A percentile compares a stretch with the other conserved stretches of the same genome.
Evolutionary conservation across 768 basidiomycete species (phyloP).

Genomic region (Phallus indusiatus): DNA sequence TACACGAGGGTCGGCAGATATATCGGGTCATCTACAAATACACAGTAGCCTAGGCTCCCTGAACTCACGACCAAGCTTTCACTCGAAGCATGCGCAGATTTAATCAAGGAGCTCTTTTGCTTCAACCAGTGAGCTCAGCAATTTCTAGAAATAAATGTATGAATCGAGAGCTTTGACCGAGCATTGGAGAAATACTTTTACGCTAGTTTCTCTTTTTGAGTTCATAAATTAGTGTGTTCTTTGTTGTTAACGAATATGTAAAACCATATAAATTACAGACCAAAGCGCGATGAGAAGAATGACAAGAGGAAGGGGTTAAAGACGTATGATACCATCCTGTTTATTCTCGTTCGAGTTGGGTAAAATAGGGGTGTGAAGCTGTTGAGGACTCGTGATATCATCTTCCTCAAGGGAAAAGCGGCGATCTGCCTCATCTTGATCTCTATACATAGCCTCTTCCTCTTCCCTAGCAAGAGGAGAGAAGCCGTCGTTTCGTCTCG

Average conservation of each 20-base stretch:
- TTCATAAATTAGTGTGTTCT: too few relatives aligned
- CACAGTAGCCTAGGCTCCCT: too few relatives aligned
- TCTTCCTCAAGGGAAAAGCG: slow-evolving; percentile 11
- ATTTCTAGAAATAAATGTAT: too few relatives aligned
- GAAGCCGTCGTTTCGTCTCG: slow-evolving; percentile 7
- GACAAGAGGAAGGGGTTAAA: background rate
- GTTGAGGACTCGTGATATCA: background rate
- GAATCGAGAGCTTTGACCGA: too few relatives aligned
- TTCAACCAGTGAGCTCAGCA: too few relatives aligned
- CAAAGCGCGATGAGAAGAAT: background rate
- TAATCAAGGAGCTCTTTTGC: too few relatives aligned
- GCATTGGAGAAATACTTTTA: too few relatives aligned
- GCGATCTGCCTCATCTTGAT: slow-evolving; percentile 5
- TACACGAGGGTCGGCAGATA: too few relatives aligned
- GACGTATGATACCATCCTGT: background rate
- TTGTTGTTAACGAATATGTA: background rate
- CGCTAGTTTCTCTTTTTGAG: too few relatives aligned
- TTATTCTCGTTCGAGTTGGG: background rate
- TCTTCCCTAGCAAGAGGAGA: slow-evolving; percentile 5
- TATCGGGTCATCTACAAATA: too few relatives aligned
- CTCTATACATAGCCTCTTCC: slow-evolving; percentile 9
- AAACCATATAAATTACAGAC: background rate
- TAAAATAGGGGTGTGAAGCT: background rate
- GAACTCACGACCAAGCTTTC: too few relatives aligned
- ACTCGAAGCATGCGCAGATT: too few relatives aligned